Evolutionary conservation across 495 filamentous ascomycete species (phyloP), one percentile per base, ranked within the genome.

Genomic region (Xylaria longipes): DNA sequence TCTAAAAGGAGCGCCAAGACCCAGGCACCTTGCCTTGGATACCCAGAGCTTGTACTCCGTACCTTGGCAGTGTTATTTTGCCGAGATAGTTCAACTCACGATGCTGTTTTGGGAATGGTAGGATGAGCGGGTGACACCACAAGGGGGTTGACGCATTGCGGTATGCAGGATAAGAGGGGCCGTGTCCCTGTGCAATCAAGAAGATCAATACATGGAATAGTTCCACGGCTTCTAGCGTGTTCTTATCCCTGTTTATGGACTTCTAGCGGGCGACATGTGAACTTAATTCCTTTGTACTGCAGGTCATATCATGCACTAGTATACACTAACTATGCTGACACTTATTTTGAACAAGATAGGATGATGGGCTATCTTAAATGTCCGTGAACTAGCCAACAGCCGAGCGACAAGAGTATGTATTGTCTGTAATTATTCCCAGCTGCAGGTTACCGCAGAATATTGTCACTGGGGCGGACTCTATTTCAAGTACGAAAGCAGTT

Each of bases 171-270:
- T 12, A 37, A 66, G 43, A 22, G 45, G 43, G 5, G 25, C 27
- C 6, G n/a, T 4, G 41, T 31, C 29, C 15, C 62, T 65, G n/a
- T 22, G 25, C 15, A 22, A 64, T 27, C 33, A 29, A 22, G 57
- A 41, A 64, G 61, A 64, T 46, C 25, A 48, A 48, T 20, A 15
- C 61, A 46, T 64, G 41, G 25, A 48, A 64, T 31, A 29, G 6
- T 46, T 64, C 61, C 41, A 64, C 33, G n/a, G 39, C 61, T 64
- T 64, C 61, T 64, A 64, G 61, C 61, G 61, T 33, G 25, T 17
- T 11, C 15, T n/a, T 12, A 37, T 33, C 57, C 57, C 57, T 60
- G 57, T 56, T 1, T 56, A 8, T 56, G 25, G 25, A 56, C 50
- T 52, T 52, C 41, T 52, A 52, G 48, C 22, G 50, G 22, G 50